Percentiles rank a stretch among this genome's conserved stretches.
phyloP scores from a whole-genome alignment of 2,329 filamentous ascomycete genomes.

The Aspergillus proliferans region DNA sequence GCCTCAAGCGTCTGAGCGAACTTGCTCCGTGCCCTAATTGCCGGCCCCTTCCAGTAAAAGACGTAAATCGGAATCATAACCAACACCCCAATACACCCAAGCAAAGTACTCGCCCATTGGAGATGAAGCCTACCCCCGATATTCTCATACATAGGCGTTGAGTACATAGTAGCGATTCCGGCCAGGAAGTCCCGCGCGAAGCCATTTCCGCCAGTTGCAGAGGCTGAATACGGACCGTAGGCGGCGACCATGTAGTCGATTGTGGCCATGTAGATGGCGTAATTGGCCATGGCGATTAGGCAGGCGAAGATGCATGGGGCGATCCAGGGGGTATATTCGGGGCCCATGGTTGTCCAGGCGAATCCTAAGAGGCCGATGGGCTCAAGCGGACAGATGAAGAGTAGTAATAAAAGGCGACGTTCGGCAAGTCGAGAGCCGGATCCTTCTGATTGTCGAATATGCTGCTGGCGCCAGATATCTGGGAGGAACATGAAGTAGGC shows the following conservation, averaged over 20 bases:
- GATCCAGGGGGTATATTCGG: constrained; percentile 52
- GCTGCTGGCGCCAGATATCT: constrained; percentile 42
- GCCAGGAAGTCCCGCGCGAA: constrained; percentile 59
- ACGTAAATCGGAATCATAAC: constrained; percentile 59
- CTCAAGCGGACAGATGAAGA: constrained; percentile 35
- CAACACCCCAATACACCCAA: constrained; percentile 54
- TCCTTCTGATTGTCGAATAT: constrained; percentile 34
- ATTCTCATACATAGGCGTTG: constrained; percentile 43
- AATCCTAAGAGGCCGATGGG: constrained; percentile 57
- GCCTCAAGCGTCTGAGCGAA: constrained; percentile 58
- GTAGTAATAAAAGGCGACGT: constrained; percentile 52
- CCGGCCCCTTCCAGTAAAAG: constrained; percentile 59
- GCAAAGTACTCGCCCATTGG: constrained; percentile 54
- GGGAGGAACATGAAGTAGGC: constrained; percentile 52
- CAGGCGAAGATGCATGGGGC: constrained; percentile 54
- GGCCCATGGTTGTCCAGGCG: constrained; percentile 54
- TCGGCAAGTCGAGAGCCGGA: constrained; percentile 56
- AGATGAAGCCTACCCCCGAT: constrained; percentile 22
- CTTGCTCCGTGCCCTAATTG: constrained; percentile 52
- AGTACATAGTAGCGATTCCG: constrained; percentile 55
- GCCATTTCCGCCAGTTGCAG: constrained; percentile 60
- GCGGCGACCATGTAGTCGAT: constrained; percentile 64
- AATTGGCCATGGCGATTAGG: constrained; percentile 58
- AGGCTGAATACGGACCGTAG: constrained; percentile 59
- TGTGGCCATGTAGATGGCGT: constrained; percentile 54